These are phyloP conservation scores for Aspergillus novoparasiticus DNA, from an alignment of 2,329 filamentous ascomycete species.

Conservation along the genomic window DNA sequence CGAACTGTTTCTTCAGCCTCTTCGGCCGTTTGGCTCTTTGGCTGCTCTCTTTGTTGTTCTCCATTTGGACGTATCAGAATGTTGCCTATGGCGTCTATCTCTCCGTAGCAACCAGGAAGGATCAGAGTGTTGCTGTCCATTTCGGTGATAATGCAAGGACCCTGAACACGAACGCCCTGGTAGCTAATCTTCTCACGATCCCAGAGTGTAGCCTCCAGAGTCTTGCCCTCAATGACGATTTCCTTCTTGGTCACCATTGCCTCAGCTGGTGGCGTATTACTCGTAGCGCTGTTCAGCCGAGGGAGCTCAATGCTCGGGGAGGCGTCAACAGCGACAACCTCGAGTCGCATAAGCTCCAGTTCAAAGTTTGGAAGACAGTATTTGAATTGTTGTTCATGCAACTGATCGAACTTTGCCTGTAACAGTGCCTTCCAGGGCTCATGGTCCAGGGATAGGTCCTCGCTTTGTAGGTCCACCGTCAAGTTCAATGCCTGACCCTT, in stretches of 20 bases:
- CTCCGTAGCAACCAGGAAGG: constrained; percentile 50
- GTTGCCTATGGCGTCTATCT: constrained; percentile 53
- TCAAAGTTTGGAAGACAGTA: constrained; percentile 49
- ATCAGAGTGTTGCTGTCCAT: constrained; percentile 57
- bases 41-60: constrained; percentile 18
- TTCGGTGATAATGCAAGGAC: constrained; percentile 53
- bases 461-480: constrained; percentile 36
- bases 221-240: constrained; percentile 46
- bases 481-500: constrained; percentile 49
- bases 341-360: constrained; percentile 53
- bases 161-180: constrained; percentile 43
- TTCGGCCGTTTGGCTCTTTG: constrained; percentile 36
- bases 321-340: constrained; percentile 47
- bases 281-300: constrained; percentile 32
- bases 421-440: constrained; percentile 33
- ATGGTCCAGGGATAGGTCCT: constrained; percentile 37
- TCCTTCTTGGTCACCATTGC: constrained; percentile 43
- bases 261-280: constrained; percentile 33
- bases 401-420: constrained; percentile 43
- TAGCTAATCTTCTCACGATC: constrained; percentile 46
- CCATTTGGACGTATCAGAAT: constrained; percentile 50
- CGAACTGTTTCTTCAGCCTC: constrained; percentile 41
- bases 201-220: constrained; percentile 48
- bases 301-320: constrained; percentile 46
- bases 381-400: constrained; percentile 51